phyloP scores from a whole-genome alignment of 139 green algal genomes.

The Tetradesmus lagerheimii region DNA sequence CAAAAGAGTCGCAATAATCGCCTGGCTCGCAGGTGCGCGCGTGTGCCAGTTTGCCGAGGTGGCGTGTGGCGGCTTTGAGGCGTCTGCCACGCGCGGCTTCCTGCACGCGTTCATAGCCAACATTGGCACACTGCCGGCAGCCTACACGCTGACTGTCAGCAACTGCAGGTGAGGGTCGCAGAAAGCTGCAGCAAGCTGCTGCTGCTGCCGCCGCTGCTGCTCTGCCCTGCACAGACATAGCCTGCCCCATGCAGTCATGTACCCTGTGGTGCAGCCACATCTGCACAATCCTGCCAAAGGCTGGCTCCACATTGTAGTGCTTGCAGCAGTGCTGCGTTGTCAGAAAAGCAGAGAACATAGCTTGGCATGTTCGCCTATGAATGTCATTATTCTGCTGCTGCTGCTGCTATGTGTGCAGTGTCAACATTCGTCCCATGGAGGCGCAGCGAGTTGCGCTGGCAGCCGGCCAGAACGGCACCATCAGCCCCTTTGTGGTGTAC shows the following conservation, averaged over 20 bases:
- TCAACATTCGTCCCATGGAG: constrained; percentile 57
- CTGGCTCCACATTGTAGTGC: no score
- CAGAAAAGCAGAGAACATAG: no score
- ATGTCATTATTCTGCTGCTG: no score
- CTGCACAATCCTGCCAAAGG: no score
- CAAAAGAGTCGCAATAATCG: no score
- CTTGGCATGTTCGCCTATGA: no score
- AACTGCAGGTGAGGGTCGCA: constrained; percentile 60
- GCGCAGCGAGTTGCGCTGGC: constrained; percentile 63
- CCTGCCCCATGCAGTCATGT: no score
- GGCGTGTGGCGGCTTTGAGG: constrained; percentile 81
- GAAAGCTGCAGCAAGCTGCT: not conserved
- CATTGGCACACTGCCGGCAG: constrained; percentile 52
- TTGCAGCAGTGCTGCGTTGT: no score
- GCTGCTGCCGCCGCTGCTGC: not conserved
- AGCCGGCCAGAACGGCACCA: constrained; percentile 47
- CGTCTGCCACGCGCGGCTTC: constrained; percentile 72
- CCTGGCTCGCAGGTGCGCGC: constrained; percentile 1
- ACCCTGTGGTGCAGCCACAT: no score
- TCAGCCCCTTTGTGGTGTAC: constrained; percentile 53
- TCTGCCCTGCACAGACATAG: no score
- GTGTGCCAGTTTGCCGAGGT: constrained; percentile 33
- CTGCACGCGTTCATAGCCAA: constrained; percentile 72
- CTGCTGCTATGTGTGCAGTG: not conserved
- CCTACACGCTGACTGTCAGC: constrained; percentile 70